A percentile compares a stretch with the other conserved stretches of the same genome.
Evolutionary conservation across 2,329 filamentous ascomycete species (phyloP).

Genomic region (Colletotrichum aenigma): DNA sequence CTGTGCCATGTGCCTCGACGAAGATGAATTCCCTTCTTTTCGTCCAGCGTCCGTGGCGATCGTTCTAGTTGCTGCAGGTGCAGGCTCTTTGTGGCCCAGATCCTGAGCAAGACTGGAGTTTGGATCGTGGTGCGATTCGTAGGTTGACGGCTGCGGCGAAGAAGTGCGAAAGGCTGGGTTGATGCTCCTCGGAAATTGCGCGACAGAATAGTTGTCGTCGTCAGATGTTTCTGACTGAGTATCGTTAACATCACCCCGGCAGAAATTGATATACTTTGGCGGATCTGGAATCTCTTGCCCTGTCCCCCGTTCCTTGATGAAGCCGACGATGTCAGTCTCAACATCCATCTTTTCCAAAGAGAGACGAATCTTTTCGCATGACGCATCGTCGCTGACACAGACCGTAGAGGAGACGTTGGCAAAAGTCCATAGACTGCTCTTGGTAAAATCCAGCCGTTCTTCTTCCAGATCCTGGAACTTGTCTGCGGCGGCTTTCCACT

Average conservation of each 20-base stretch:
- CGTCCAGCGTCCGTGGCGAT: neutral
- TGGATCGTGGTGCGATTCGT: slow-evolving; percentile 90
- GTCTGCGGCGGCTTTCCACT: slow-evolving; percentile 97
- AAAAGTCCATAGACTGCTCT: slow-evolving; percentile 97
- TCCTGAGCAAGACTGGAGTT: slow-evolving; percentile 74
- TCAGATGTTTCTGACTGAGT: slow-evolving; percentile 82
- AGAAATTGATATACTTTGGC: slow-evolving; percentile 99
- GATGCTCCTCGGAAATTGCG: slow-evolving; percentile 92
- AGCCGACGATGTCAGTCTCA: slow-evolving; percentile 87
- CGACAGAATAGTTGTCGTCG: slow-evolving; percentile 90
- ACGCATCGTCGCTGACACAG: slow-evolving; percentile 95
- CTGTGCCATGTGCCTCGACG: neutral
- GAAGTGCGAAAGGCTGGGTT: slow-evolving; percentile 96
- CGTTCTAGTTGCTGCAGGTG: neutral
- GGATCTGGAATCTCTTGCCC: slow-evolving; percentile 97
- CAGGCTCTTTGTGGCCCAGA: slow-evolving; percentile 46
- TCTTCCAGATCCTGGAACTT: slow-evolving; percentile 99
- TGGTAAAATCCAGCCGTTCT: slow-evolving; percentile 94
- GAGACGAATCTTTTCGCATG: slow-evolving; percentile 93
- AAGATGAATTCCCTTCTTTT: neutral
- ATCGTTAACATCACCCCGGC: slow-evolving; percentile 84
- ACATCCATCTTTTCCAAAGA: slow-evolving; percentile 96
- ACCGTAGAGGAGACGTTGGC: slow-evolving; percentile 97
- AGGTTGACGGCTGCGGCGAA: slow-evolving; percentile 92
- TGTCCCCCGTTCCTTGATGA: slow-evolving; percentile 89